Conservation (phyloP, 495 filamentous ascomycete species). For the Tuber calosporum region DNA sequence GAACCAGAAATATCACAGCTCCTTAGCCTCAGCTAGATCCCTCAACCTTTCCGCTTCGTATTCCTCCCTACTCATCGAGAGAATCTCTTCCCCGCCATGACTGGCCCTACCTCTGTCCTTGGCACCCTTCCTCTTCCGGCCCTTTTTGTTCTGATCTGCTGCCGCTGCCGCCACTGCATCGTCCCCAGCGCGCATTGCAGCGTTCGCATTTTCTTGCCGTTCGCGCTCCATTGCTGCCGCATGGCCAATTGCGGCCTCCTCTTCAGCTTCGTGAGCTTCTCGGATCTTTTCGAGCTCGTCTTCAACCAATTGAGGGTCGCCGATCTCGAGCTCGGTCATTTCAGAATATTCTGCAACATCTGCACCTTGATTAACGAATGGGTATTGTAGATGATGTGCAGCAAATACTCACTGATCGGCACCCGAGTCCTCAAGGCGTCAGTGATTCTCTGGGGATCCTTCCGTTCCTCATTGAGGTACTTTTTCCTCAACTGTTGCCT, state of each 20-base stretch:
- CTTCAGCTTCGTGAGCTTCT: constrained; percentile 58
- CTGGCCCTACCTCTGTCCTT: constrained; percentile 45
- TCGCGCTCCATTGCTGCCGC: constrained; percentile 42
- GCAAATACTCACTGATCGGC: constrained; percentile 26
- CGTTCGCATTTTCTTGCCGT: constrained; percentile 38
- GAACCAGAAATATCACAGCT: constrained; percentile 2
- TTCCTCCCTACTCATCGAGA: constrained; percentile 40
- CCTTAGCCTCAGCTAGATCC: constrained; percentile 29
- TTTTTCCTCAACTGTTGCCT: constrained; percentile 81
- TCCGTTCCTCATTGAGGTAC: constrained; percentile 84
- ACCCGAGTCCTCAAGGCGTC: constrained; percentile 50
- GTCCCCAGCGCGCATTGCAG: constrained; percentile 33
- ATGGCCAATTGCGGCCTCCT: constrained; percentile 45
- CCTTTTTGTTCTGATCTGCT: constrained; percentile 48
- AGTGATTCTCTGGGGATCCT: constrained; percentile 61
- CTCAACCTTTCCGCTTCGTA: constrained; percentile 42
- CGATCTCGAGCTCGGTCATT: constrained; percentile 51
- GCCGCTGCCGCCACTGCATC: constrained; percentile 42
- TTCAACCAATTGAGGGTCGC: constrained; percentile 54
- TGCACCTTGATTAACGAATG: constrained; percentile 50
- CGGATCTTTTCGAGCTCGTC: constrained; percentile 62
- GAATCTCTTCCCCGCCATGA: constrained; percentile 43
- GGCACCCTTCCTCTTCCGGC: constrained; percentile 49
- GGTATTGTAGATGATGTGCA: not conserved
- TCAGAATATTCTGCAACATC: constrained; percentile 62